Percentiles rank a stretch among this genome's conserved stretches.
Conservation (phyloP, 2,329 filamentous ascomycete genomes). For the Penicillium brasilianum region DNA sequence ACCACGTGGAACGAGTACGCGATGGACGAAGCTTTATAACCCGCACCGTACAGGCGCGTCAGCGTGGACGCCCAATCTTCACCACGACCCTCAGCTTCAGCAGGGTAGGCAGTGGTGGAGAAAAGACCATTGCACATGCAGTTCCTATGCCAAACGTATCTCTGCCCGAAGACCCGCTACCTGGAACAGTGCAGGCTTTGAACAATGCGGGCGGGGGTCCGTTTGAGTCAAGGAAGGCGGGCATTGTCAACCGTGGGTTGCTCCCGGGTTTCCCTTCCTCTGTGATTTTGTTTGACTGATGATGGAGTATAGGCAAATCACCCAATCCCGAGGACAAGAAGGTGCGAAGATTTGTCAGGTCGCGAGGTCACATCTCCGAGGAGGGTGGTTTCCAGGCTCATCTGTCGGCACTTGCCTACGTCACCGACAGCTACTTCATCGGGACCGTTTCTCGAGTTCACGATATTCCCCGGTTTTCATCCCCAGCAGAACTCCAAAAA, state of each 20-base stretch:
- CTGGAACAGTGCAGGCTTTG: conserved; percentile 38
- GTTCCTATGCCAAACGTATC: conserved; percentile 62
- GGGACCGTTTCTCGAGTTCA: conserved; percentile 84
- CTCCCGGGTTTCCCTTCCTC: background rate
- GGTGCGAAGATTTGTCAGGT: conserved; percentile 60
- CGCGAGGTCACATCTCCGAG: conserved; percentile 70
- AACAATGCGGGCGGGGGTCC: conserved; percentile 52
- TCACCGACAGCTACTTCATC: conserved; percentile 92
- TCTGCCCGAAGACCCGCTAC: conserved; percentile 43
- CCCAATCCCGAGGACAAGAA: conserved; percentile 68
- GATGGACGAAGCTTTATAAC: conserved; percentile 90
- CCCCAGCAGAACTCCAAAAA: conserved; percentile 51
- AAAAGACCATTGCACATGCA: conserved; percentile 68
- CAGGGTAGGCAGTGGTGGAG: conserved; percentile 60
- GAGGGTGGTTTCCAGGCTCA: conserved; percentile 79
- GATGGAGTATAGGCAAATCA: conserved; percentile 39
- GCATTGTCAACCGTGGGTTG: conserved; percentile 59
- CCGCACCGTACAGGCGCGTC: conserved; percentile 91
- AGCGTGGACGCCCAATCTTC: conserved; percentile 88
- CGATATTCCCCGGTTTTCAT: conserved; percentile 74
- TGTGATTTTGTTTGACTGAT: conserved; percentile 1
- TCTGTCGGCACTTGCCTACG: conserved; percentile 86
- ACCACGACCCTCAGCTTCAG: conserved; percentile 93
- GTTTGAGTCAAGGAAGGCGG: conserved; percentile 63
- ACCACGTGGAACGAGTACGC: conserved; percentile 92